phyloP scores from a whole-genome alignment of 2,329 filamentous ascomycete genomes.

The Madurella fahalii region DNA sequence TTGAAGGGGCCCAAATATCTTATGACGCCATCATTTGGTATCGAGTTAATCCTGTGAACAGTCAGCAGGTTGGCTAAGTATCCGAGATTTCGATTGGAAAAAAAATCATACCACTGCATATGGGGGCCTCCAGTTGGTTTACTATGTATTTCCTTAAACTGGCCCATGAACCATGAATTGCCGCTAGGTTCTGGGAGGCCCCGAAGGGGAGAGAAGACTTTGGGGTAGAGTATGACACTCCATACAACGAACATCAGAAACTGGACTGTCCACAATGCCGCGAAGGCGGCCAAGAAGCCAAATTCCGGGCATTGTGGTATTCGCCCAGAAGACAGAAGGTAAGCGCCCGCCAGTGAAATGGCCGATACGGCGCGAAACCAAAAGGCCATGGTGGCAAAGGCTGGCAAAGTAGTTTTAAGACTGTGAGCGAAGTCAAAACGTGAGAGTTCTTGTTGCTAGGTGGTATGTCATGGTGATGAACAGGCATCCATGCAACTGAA shows the following conservation, averaged over 20 bases:
- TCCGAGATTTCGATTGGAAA: background rate
- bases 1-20: constrained; percentile 62
- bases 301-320: constrained; percentile 30
- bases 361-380: constrained; percentile 30
- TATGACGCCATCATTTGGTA: constrained; percentile 66
- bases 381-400: constrained; percentile 17
- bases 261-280: constrained; percentile 34
- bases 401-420: background rate
- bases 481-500: too few relatives aligned
- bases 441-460: background rate
- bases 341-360: constrained; percentile 31
- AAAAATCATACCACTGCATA: constrained; percentile 42
- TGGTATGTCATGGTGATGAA: too few relatives aligned
- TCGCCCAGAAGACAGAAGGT: constrained; percentile 29
- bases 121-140: constrained; percentile 42
- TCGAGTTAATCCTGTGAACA: constrained; percentile 50
- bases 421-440: background rate
- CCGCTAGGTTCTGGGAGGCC: constrained; percentile 43
- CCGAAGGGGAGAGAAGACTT: constrained; percentile 47
- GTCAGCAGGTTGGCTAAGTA: background rate
- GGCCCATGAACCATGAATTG: constrained; percentile 46
- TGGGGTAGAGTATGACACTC: constrained; percentile 45
- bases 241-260: constrained; percentile 38
- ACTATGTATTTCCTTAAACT: constrained; percentile 38
- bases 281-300: constrained; percentile 34